These are phyloP conservation scores for Blastomyces silverae DNA, from an alignment of 2,329 filamentous ascomycete genomes.

Conservation along the genomic window DNA sequence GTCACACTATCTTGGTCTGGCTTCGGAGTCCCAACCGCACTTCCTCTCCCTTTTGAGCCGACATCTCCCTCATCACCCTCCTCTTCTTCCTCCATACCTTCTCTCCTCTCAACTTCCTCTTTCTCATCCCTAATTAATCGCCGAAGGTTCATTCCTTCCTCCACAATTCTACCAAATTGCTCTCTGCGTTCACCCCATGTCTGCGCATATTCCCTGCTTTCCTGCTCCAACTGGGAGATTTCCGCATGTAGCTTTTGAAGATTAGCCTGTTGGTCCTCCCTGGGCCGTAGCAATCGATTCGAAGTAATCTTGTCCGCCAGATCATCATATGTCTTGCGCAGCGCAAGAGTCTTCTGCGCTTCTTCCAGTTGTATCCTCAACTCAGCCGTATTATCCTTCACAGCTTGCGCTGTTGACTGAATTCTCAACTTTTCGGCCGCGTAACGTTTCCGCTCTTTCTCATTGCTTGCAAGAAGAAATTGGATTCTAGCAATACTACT, in stretches of 20 bases:
- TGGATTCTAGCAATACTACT: conserved; percentile 81
- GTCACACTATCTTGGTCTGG: conserved; percentile 43
- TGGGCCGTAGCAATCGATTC: conserved; percentile 68
- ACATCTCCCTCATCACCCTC: conserved; percentile 51
- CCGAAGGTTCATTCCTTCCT: conserved; percentile 80
- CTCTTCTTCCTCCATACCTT: conserved; percentile 64
- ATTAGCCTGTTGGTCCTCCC: conserved; percentile 74
- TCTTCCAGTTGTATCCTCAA: conserved; percentile 69
- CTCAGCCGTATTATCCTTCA: conserved; percentile 65
- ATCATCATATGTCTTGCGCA: conserved; percentile 81
- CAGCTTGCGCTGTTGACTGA: conserved; percentile 66
- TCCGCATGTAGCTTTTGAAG: conserved; percentile 79
- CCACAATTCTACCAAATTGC: conserved; percentile 82
- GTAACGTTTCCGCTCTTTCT: conserved; percentile 75
- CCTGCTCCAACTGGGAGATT: conserved; percentile 76
- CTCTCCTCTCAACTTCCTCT: conserved; percentile 81
- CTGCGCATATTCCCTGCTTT: conserved; percentile 71
- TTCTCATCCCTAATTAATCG: conserved; percentile 89
- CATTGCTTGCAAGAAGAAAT: conserved; percentile 76
- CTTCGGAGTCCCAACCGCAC: conserved; percentile 45
- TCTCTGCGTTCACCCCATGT: conserved; percentile 80
- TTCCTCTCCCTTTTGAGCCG: conserved; percentile 44
- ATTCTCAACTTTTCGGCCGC: conserved; percentile 73
- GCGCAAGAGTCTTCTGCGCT: conserved; percentile 65
- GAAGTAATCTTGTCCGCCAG: conserved; percentile 79